Conservation (phyloP, 306 rosid species). For the Vicia villosa region DNA sequence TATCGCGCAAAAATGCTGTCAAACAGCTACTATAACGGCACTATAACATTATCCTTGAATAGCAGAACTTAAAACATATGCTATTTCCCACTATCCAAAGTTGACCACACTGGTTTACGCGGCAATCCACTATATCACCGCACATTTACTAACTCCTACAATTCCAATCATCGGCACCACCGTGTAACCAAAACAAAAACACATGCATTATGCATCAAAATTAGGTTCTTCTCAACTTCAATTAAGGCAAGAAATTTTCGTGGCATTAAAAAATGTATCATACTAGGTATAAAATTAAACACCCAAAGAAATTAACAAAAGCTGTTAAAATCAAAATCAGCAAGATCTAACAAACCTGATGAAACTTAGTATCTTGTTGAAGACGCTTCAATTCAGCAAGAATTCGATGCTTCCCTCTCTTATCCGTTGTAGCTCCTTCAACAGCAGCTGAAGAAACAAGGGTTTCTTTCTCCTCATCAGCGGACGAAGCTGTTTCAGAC, state of each 20-base stretch:
- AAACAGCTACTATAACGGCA: too few relatives aligned
- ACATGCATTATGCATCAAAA: conserved; percentile 7
- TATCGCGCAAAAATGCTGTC: too few relatives aligned
- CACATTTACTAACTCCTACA: too few relatives aligned
- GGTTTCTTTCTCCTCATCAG: conserved; percentile 53
- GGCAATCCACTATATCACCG: too few relatives aligned
- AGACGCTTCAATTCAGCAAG: conserved; percentile 77
- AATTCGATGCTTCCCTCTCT: conserved; percentile 79
- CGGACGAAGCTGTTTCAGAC: conserved; percentile 67
- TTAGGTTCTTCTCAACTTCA: conserved; percentile 3
- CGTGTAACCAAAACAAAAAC: not conserved
- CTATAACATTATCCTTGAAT: too few relatives aligned
- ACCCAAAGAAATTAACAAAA: not conserved
- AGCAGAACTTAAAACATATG: too few relatives aligned
- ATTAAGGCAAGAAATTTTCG: not conserved
- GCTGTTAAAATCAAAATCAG: too few relatives aligned
- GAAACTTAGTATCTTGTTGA: conserved; percentile 68
- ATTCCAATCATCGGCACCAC: too few relatives aligned
- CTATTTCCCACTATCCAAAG: too few relatives aligned
- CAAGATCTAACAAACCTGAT: conserved; percentile 51
- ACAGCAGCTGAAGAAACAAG: conserved; percentile 25
- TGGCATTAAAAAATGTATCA: not conserved
- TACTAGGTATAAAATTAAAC: not conserved
- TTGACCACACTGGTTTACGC: too few relatives aligned
- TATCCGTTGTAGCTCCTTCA: conserved; percentile 38